Percentiles rank a stretch among this genome's conserved stretches.
Conservation (phyloP, 805 yeast species). For the Cyberlindnera galapagoensis region DNA sequence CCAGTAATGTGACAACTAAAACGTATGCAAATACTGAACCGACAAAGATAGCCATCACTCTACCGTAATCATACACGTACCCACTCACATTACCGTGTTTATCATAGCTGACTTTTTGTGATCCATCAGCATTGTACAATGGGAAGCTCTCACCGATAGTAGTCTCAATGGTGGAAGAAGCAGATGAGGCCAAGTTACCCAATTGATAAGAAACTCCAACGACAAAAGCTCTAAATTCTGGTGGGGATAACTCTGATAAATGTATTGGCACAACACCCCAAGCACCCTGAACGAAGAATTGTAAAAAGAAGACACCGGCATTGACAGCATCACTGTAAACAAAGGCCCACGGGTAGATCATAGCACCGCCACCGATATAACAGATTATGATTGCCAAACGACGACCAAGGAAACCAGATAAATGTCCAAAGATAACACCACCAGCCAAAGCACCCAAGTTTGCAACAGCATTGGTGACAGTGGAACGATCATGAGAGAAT, state of each 20-base stretch:
- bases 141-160: conserved; percentile 55
- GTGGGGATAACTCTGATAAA: conserved; percentile 54
- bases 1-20: conserved; percentile 43
- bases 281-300: conserved; percentile 60
- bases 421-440: conserved; percentile 49
- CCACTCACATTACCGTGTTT: conserved; percentile 15
- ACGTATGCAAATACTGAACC: conserved; percentile 55
- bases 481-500: conserved; percentile 36
- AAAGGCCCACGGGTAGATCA: conserved; percentile 61
- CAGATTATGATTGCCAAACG: conserved; percentile 46
- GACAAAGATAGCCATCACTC: conserved; percentile 60
- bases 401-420: conserved; percentile 50
- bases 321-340: conserved; percentile 39
- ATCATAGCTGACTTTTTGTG: too few species aligned
- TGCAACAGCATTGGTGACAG: conserved; percentile 52
- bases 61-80: conserved; percentile 43
- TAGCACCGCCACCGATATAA: conserved; percentile 50
- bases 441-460: conserved; percentile 55
- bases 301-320: conserved; percentile 57
- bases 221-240: conserved; percentile 55
- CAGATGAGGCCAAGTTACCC: conserved; percentile 63
- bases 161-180: conserved; percentile 61
- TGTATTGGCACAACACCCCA: conserved; percentile 66
- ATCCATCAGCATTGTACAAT: too few species aligned
- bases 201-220: conserved; percentile 61